Evolutionary conservation across 768 basidiomycete genomes (phyloP).

Genomic region (Roridomyces roridus): DNA sequence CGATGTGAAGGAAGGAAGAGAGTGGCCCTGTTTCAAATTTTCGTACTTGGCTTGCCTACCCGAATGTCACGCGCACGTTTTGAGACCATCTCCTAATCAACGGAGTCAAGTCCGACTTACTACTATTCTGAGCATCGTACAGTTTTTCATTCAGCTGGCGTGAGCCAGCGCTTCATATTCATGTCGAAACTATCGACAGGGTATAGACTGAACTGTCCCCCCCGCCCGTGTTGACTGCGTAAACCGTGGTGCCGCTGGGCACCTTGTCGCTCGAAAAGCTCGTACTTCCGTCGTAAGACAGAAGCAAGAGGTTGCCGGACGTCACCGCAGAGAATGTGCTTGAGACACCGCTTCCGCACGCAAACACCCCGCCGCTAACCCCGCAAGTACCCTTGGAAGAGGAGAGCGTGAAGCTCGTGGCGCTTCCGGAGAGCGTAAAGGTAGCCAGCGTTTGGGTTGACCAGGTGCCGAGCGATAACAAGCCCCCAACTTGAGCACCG

Average conservation of each 20-base stretch:
- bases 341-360: constrained; percentile 58
- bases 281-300: constrained; percentile 57
- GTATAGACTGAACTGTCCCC: constrained; percentile 42
- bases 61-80: no score
- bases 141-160: no score
- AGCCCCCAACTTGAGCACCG: constrained; percentile 50
- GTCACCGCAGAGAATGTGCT: constrained; percentile 60
- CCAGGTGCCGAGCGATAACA: constrained; percentile 63
- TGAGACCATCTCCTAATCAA: no score
- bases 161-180: no score
- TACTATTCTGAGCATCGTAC: no score
- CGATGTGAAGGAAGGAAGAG: no score
- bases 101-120: no score
- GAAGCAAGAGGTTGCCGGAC: constrained; percentile 52
- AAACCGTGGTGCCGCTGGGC: constrained; percentile 57
- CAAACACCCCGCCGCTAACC: constrained; percentile 49
- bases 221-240: constrained; percentile 44
- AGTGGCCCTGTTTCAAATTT: no score
- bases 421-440: constrained; percentile 53
- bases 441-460: constrained; percentile 67
- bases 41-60: no score
- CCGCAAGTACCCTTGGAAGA: constrained; percentile 66
- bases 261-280: constrained; percentile 54
- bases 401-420: constrained; percentile 59
- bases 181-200: constrained; percentile 44